Evolutionary conservation across 768 basidiomycete genomes (phyloP).

Genomic region (Coprinopsis strossmayeri): DNA sequence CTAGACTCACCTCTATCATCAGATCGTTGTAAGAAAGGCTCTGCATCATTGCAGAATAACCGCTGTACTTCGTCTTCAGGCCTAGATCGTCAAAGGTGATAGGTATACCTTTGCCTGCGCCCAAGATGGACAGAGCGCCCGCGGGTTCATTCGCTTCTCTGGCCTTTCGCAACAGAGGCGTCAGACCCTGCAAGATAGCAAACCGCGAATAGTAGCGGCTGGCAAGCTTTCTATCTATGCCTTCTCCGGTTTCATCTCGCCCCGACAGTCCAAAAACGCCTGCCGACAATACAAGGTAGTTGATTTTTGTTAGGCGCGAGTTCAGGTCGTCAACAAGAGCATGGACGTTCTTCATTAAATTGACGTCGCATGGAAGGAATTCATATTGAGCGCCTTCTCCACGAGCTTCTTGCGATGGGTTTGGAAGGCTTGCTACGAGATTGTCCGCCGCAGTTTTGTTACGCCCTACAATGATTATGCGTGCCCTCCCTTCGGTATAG

Average conservation of each 20-base stretch:
- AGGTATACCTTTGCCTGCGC: conserved; percentile 25
- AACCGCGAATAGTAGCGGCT: conserved; percentile 47
- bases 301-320: conserved; percentile 34
- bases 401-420: conserved; percentile 21
- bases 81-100: conserved; percentile 41
- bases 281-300: conserved; percentile 41
- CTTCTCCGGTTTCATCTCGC: conserved; percentile 26
- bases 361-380: conserved; percentile 40
- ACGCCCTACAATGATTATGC: conserved; percentile 39
- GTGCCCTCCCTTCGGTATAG: conserved; percentile 35
- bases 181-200: conserved; percentile 39
- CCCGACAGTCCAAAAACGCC: conserved; percentile 36
- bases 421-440: conserved; percentile 28
- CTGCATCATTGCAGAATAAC: conserved; percentile 24
- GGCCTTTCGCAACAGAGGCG: conserved; percentile 38
- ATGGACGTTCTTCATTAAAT: conserved; percentile 38
- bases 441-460: conserved; percentile 33
- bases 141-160: conserved; percentile 43
- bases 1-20: conserved; percentile 40
- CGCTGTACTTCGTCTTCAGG: conserved; percentile 39
- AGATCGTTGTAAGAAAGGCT: conserved; percentile 45
- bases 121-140: conserved; percentile 42
- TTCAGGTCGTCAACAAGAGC: conserved; percentile 25
- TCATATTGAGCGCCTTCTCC: conserved; percentile 15
- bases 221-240: conserved; percentile 27